phyloP scores from a whole-genome alignment of 441 rosid genomes.

The Cnidoscolus chayamansa region DNA sequence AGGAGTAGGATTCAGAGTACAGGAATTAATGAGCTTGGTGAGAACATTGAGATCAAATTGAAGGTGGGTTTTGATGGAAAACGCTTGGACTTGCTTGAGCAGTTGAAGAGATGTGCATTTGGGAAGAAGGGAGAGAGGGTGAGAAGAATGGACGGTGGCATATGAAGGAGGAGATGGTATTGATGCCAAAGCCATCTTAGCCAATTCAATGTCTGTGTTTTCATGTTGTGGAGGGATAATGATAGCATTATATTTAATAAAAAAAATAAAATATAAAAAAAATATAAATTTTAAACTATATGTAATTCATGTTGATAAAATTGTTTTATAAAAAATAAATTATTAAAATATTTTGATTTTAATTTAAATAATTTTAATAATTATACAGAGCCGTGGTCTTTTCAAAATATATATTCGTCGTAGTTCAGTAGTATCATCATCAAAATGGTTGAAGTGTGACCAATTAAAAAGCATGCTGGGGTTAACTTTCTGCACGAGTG shows the following conservation, averaged over 20 bases:
- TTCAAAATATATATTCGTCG: too few species aligned
- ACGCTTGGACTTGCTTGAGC: constrained; percentile 70
- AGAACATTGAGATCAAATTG: constrained; percentile 38
- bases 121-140: constrained; percentile 45
- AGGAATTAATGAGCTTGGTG: constrained; percentile 53
- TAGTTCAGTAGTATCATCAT: too few species aligned
- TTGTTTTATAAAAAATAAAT: too few species aligned
- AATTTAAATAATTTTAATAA: too few species aligned
- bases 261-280: too few species aligned
- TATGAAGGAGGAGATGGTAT: constrained; percentile 22
- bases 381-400: too few species aligned
- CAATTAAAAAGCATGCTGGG: too few species aligned
- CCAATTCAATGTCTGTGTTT: not conserved
- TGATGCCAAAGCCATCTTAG: constrained; percentile 39
- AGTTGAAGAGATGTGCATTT: constrained; percentile 48
- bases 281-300: too few species aligned
- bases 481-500: too few species aligned
- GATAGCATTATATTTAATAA: not conserved
- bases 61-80: constrained; percentile 57
- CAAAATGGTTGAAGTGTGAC: too few species aligned
- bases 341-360: too few species aligned
- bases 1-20: constrained; percentile 35
- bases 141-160: constrained; percentile 10
- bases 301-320: too few species aligned
- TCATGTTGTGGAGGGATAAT: constrained; percentile 22